Percentiles rank a stretch among this genome's conserved stretches.
Conservation (phyloP, 441 rosid species). For the Adansonia gregorii region DNA sequence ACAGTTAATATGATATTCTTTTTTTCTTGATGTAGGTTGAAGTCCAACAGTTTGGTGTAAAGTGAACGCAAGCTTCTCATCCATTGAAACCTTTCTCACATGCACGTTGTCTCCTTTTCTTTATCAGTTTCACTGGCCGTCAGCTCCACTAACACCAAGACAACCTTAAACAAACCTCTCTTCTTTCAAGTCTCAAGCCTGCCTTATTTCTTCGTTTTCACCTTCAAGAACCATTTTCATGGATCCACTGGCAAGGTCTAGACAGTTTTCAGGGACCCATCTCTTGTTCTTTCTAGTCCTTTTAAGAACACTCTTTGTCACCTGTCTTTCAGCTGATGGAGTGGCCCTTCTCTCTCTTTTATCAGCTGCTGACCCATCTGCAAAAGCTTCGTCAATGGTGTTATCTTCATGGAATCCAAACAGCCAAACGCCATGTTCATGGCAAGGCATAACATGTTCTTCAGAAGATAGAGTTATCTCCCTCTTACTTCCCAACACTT, state of each 20-base stretch:
- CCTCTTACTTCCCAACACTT: conserved; percentile 71
- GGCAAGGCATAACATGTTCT: conserved; percentile 91
- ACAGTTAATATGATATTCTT: neutral
- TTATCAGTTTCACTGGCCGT: too few relatives aligned
- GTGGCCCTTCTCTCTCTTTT: conserved; percentile 72
- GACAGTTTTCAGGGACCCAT: conserved; percentile 27
- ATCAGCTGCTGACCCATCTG: conserved; percentile 49
- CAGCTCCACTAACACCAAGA: conserved; percentile 19
- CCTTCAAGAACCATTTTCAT: conserved; percentile 16
- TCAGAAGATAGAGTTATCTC: conserved; percentile 80
- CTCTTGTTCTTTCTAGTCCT: conserved; percentile 39
- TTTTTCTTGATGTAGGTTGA: conserved; percentile 28
- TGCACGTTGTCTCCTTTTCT: conserved; percentile 64
- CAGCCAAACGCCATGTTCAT: conserved; percentile 78
- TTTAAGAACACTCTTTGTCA: conserved; percentile 35
- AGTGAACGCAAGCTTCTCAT: conserved; percentile 50
- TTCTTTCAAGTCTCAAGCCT: conserved; percentile 18
- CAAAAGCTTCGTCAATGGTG: conserved; percentile 52
- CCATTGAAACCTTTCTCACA: conserved; percentile 49
- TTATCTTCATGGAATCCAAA: conserved; percentile 89
- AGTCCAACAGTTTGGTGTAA: conserved; percentile 55
- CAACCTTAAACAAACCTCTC: conserved; percentile 18
- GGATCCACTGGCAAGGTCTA: conserved; percentile 50
- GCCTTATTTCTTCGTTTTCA: conserved; percentile 20
- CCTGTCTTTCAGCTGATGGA: conserved; percentile 77